Percentiles rank a stretch among this genome's conserved stretches.
phyloP scores from a whole-genome alignment of 345 rosid species.

The Aegle marmelos region DNA sequence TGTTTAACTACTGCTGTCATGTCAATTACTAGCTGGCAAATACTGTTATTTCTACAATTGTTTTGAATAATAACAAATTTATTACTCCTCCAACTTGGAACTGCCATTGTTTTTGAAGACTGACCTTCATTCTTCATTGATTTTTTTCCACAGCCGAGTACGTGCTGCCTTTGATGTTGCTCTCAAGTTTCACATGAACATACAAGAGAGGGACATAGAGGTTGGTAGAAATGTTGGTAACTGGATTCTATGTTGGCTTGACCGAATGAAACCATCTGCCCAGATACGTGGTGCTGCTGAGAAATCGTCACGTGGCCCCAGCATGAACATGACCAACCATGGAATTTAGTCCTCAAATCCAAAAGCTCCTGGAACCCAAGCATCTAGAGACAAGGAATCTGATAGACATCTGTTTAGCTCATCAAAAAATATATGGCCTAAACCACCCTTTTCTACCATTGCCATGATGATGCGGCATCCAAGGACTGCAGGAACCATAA shows the following conservation, averaged over 20 bases:
- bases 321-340: constrained; percentile 41
- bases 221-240: constrained; percentile 86
- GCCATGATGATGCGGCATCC: constrained; percentile 61
- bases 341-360: constrained; percentile 28
- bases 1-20: not conserved
- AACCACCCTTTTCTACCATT: constrained; percentile 53
- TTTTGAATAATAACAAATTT: not conserved
- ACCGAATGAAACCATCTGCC: constrained; percentile 82
- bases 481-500: constrained; percentile 42
- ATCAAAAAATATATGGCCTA: constrained; percentile 39
- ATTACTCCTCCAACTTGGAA: not conserved
- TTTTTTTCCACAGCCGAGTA: constrained; percentile 51
- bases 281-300: constrained; percentile 50
- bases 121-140: not conserved
- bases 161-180: constrained; percentile 64
- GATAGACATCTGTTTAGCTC: constrained; percentile 55
- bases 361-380: constrained; percentile 33
- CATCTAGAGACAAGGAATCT: constrained; percentile 44
- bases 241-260: constrained; percentile 83
- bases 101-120: not conserved
- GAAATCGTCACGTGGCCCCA: constrained; percentile 27
- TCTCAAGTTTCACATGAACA: constrained; percentile 56
- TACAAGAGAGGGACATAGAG: constrained; percentile 81
- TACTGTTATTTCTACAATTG: not conserved
- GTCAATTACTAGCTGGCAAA: not conserved